Base-by-base conservation (phyloP, 495 filamentous ascomycete species). In the Haplographium delicatum region DNA sequence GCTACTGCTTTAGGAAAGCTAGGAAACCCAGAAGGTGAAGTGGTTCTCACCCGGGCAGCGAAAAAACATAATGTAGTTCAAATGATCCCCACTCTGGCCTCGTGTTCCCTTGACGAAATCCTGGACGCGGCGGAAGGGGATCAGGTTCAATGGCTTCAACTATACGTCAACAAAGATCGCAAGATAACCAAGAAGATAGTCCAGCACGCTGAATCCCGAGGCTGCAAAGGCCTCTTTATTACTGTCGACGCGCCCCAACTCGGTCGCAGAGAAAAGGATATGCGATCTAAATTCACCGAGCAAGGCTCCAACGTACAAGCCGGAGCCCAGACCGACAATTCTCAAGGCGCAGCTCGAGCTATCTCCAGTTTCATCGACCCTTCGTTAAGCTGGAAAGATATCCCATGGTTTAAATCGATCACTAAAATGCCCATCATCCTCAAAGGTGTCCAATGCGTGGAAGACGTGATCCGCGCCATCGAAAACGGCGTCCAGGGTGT, bases 311-410 rank as follows among this genome's bases (percentile, higher is more conserved):
- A 84, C 59, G 88, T 99, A 20, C 93, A 97, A 62, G 68, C 67
- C 30, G 82, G 84, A 27, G 69, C 81, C 50, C 58, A 67, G 20
- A 85, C 93, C 23, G 88, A 99, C 66, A 84, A 82, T 20, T 86
- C 81, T 3, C 91, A 97, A 70, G 93, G 93, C 24, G 94, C 90
- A 13, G 93, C 93, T 1, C 81, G 91, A 50, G 77, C 77, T 45
- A 99, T 97, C 59, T 94, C 88, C 27, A 86, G 81, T 33, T 99
- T 97, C 72, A 97, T 98, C 71, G 93, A 97, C 71, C 94, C 93
- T 1, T 67, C 71, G 3, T 80, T 98, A 7, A 84, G 78, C 45
- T 98, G 93, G 93, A 85, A 85, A 55, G 94, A 97, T 65, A 88
- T 97, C 53, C 87, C 90, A 25, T 97, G 89, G 89, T 97, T 98